Evolutionary conservation across 2,329 filamentous ascomycete genomes (phyloP).

Genomic region (Fusarium sp.): DNA sequence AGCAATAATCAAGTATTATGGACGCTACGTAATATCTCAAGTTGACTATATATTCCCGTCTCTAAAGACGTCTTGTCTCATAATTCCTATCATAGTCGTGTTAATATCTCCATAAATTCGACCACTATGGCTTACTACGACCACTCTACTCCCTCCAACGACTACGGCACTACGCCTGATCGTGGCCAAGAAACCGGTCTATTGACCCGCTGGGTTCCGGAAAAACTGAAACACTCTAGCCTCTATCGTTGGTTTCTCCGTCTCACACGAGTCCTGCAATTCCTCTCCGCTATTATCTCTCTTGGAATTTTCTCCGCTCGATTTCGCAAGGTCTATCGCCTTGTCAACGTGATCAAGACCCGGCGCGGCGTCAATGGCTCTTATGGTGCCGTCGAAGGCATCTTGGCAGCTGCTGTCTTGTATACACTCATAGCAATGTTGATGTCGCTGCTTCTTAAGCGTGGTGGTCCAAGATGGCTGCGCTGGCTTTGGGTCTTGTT

Average conservation of each 20-base stretch:
- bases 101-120: neutral
- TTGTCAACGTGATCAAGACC: conserved; percentile 29
- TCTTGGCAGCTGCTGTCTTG: conserved; percentile 34
- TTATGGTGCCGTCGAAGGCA: conserved; percentile 38
- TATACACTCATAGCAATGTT: conserved; percentile 34
- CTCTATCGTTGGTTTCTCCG: conserved; percentile 41
- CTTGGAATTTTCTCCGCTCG: conserved; percentile 37
- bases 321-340: conserved; percentile 17
- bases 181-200: conserved; percentile 9
- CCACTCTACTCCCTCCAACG: neutral
- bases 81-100: no score
- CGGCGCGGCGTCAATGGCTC: conserved; percentile 24
- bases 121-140: conserved; percentile 10
- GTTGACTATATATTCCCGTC: no score
- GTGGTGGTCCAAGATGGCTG: conserved; percentile 30
- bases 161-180: conserved; percentile 14
- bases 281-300: conserved; percentile 30
- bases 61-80: no score
- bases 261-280: conserved; percentile 29
- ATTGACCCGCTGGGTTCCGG: conserved; percentile 27
- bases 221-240: conserved; percentile 23
- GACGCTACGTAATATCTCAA: no score
- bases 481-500: conserved; percentile 33
- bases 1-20: no score
- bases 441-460: conserved; percentile 8